Conservation (phyloP, 345 rosid genomes). For the Zanthoxylum bungeanum region DNA sequence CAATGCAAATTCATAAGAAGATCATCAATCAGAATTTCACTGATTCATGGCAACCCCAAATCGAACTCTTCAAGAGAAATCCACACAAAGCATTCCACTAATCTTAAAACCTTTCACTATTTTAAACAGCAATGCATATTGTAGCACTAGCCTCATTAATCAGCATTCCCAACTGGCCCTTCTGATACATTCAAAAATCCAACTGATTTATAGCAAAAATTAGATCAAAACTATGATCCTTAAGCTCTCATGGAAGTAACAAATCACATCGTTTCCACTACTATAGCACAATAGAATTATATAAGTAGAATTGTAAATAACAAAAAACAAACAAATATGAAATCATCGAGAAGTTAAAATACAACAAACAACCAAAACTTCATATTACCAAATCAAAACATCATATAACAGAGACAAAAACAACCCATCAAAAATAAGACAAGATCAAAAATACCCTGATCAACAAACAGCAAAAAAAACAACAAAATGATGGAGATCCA, state of each 20-base stretch:
- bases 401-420: constrained; percentile 15
- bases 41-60: neutral
- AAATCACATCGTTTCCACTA: constrained; percentile 2
- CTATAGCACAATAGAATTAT: neutral
- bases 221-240: constrained; percentile 2
- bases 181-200: neutral
- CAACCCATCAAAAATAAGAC: constrained; percentile 12
- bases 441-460: constrained; percentile 27
- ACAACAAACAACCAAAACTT: constrained; percentile 13
- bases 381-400: constrained; percentile 30
- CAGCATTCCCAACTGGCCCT: neutral
- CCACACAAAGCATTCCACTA: neutral
- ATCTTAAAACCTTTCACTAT: neutral
- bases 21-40: neutral
- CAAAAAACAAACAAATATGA: constrained; percentile 6
- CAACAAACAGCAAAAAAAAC: constrained; percentile 17
- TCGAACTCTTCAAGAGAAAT: neutral
- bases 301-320: neutral
- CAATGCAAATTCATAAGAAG: neutral
- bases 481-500: constrained; percentile 26
- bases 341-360: constrained; percentile 8
- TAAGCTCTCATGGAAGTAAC: neutral
- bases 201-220: neutral
- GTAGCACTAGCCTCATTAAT: constrained; percentile 1
- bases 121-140: neutral